Percentiles rank a stretch among this genome's conserved stretches.
These are phyloP conservation scores for Coleophoma cylindrospora DNA, from an alignment of 2,329 filamentous ascomycete species.

Conservation along the genomic window DNA sequence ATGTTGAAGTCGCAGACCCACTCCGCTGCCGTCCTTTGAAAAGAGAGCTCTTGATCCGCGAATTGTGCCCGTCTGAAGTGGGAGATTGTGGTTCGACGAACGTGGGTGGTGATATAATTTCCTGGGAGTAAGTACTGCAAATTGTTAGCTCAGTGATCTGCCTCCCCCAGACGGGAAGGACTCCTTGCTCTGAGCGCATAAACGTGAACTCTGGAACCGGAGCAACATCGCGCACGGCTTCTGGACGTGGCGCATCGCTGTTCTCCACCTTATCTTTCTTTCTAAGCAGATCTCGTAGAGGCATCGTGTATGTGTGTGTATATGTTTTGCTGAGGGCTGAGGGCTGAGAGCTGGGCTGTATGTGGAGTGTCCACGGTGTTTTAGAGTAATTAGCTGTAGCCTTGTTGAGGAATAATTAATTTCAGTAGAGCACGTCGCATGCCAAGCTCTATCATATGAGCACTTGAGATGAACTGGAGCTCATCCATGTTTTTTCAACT, in stretches of 20 bases:
- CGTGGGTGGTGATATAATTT: conserved; percentile 68
- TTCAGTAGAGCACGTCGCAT: conserved; percentile 7
- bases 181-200: conserved; percentile 70
- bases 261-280: conserved; percentile 52
- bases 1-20: conserved; percentile 38
- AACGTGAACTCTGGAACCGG: conserved; percentile 70
- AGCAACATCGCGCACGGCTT: conserved; percentile 20
- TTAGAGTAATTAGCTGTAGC: conserved; percentile 4
- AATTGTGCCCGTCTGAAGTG: conserved; percentile 11
- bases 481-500: background rate
- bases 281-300: conserved; percentile 55
- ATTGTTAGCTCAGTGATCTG: background rate
- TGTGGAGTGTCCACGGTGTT: background rate
- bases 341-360: background rate
- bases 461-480: background rate
- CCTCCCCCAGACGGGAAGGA: background rate
- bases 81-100: conserved; percentile 32
- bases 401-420: conserved; percentile 3
- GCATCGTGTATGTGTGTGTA: conserved; percentile 36
- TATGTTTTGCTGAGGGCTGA: too few relatives aligned
- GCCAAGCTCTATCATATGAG: conserved; percentile 9
- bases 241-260: conserved; percentile 22
- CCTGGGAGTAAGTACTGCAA: conserved; percentile 60
- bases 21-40: conserved; percentile 33
- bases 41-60: conserved; percentile 23